Evolutionary conservation across 1,284 basidiomycete genomes (phyloP), one percentile per base, ranked within the genome.

Genomic region (Leucoagaricus sp.): DNA sequence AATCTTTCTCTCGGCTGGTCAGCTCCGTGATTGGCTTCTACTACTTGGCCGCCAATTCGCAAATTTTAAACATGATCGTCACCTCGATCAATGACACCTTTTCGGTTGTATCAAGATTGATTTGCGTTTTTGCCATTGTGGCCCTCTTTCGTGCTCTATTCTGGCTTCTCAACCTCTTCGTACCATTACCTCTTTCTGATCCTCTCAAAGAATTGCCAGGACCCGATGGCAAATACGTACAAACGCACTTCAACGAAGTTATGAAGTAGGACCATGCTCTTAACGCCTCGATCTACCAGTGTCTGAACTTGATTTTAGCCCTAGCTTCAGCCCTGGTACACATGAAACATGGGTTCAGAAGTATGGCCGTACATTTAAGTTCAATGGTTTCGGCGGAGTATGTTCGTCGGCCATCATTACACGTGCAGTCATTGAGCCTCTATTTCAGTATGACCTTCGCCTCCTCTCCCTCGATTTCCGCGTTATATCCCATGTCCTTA

Each of bases 391-490:
- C 66, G 82, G 80, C 48, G 72, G 65, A 62, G 79, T 79, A 53
- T 40, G 65, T 41, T 41, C 29, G 49, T 17, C 31, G 15, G 44
- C 26, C 13, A 7, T 31, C 26, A 47, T 42, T 19, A 31, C 33
- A 28, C 21, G 33, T 19, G n/a, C n/a, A n/a, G n/a, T n/a, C n/a
- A 19, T 17, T 58, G 41, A 34, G 53, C 25, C 21, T 57, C 48
- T 34, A n/a, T 29, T 26, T 34, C 51, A 83, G 80, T 77, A 81
- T 57, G 82, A 85, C 63, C 76, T 76, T 57, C 78, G 83, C 28
- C 64, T 85, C 9, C 71, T 84, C 67, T 76, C 81, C 0, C 75
- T 83, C 49, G 82, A 85, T 63, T 71, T 78, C 47, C 74, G 75
- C 7, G 77, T 74, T 12, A 66, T 83, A 15, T 68, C 75, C 3